phyloP scores from a whole-genome alignment of 1,139 yeast genomes.

The Nadsonia starkeyi-henricii region DNA sequence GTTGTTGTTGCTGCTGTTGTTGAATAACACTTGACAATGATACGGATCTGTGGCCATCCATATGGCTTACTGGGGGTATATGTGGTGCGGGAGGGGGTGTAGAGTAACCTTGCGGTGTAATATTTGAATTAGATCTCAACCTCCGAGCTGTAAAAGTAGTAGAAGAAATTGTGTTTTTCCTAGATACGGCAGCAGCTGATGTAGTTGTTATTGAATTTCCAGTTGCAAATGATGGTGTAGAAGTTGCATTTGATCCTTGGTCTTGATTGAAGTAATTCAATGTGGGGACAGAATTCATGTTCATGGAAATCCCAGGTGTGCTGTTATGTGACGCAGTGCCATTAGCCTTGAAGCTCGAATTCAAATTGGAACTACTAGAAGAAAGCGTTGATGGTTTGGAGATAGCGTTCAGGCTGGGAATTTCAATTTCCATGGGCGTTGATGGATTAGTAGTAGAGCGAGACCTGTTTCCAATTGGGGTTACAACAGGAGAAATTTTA shows the following conservation, averaged over 20 bases:
- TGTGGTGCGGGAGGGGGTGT: slow-evolving; percentile 1
- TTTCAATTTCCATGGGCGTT: not conserved
- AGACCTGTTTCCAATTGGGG: not conserved
- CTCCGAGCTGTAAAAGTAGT: not conserved
- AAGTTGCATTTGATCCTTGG: not conserved
- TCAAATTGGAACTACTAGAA: not conserved
- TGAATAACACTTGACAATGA: slow-evolving; percentile 2
- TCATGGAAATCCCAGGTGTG: slow-evolving; percentile 3
- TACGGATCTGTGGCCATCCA: not conserved
- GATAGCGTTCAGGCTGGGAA: not conserved
- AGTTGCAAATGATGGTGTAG: slow-evolving; percentile 4
- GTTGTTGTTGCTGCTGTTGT: slow-evolving; percentile 10
- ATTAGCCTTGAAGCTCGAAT: not conserved
- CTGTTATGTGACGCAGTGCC: not conserved
- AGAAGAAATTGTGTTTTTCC: not conserved
- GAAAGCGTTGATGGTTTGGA: not conserved
- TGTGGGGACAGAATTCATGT: slow-evolving; percentile 2
- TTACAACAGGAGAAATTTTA: not conserved
- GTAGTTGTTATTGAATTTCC: not conserved
- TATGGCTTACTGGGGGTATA: slow-evolving; percentile 1
- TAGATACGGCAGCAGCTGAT: not conserved
- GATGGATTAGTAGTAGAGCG: not conserved
- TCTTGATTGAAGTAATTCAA: not conserved
- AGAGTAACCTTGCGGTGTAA: not conserved
- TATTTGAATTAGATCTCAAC: slow-evolving; percentile 1